Evolutionary conservation across 768 basidiomycete species (phyloP).

Genomic region (Goffeauzyma gilvescens): DNA sequence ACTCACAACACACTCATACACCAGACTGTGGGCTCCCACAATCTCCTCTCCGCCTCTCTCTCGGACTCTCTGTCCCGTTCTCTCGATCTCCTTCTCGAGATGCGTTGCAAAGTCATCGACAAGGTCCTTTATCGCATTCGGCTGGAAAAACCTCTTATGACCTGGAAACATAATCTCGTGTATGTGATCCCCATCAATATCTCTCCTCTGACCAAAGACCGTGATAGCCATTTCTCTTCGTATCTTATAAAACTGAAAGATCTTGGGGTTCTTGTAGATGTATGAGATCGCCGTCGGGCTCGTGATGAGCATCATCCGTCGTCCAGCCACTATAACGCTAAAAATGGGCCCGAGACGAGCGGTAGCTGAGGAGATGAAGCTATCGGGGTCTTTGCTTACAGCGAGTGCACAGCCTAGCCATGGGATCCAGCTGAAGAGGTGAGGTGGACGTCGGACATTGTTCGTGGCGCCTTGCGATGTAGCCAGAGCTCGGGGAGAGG

Average conservation of each 20-base stretch:
- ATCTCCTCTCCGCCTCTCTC: too few species aligned
- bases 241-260: constrained; percentile 9
- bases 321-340: constrained; percentile 13
- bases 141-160: not conserved
- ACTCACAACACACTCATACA: not conserved
- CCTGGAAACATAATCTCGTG: not conserved
- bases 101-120: not conserved
- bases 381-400: not conserved
- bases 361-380: not conserved
- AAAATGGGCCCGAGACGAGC: constrained; percentile 14
- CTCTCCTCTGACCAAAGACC: constrained; percentile 12
- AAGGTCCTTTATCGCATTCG: not conserved
- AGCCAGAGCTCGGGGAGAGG: too few species aligned
- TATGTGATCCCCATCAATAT: not conserved
- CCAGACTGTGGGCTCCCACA: not conserved
- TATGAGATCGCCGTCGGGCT: constrained; percentile 15
- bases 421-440: constrained; percentile 2
- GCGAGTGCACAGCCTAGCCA: constrained; percentile 2
- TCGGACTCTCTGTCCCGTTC: too few species aligned
- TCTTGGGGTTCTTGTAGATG: constrained; percentile 15
- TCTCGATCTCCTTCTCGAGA: too few species aligned
- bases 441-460: constrained; percentile 1
- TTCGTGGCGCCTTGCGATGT: too few species aligned
- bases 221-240: constrained; percentile 10
- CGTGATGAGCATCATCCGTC: constrained; percentile 17